A percentile compares a stretch with the other conserved stretches of the same genome.
Conservation (phyloP, 1,284 basidiomycete genomes). For the Leccinum colubrinum region DNA sequence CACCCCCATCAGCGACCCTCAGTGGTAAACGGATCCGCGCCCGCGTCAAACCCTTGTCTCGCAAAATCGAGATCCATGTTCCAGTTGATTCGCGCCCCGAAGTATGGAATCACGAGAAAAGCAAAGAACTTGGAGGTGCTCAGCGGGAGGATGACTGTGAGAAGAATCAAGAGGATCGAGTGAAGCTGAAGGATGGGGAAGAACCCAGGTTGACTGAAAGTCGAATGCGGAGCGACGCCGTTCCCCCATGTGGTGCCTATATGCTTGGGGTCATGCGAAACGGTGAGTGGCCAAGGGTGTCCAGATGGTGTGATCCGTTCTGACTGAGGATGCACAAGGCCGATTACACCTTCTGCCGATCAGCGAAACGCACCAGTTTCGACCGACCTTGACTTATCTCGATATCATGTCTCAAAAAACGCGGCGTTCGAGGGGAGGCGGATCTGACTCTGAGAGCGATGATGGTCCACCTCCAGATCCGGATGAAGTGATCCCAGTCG, state of each 20-base stretch:
- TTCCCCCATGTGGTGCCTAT: conserved; percentile 60
- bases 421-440: conserved; percentile 47
- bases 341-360: conserved; percentile 77
- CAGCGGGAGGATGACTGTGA: conserved; percentile 69
- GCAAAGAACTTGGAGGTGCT: conserved; percentile 61
- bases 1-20: conserved; percentile 65
- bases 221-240: conserved; percentile 68
- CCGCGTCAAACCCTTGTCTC: conserved; percentile 60
- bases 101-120: conserved; percentile 72
- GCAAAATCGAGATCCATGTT: conserved; percentile 70
- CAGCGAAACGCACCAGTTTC: conserved; percentile 71
- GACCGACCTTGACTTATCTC: conserved; percentile 76
- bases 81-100: conserved; percentile 73
- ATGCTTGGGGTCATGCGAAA: conserved; percentile 72
- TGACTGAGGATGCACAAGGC: conserved; percentile 42
- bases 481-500: conserved; percentile 56
- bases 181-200: conserved; percentile 49
- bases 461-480: conserved; percentile 78
- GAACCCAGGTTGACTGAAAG: conserved; percentile 64
- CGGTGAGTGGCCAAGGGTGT: conserved; percentile 41
- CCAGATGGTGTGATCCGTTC: conserved; percentile 3
- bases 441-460: conserved; percentile 66
- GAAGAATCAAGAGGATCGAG: conserved; percentile 60
- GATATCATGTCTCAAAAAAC: conserved; percentile 65
- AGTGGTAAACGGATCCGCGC: conserved; percentile 76